These are phyloP conservation scores for Fusarium phyllophilum DNA, from an alignment of 2,329 filamentous ascomycete genomes.

Conservation along the genomic window DNA sequence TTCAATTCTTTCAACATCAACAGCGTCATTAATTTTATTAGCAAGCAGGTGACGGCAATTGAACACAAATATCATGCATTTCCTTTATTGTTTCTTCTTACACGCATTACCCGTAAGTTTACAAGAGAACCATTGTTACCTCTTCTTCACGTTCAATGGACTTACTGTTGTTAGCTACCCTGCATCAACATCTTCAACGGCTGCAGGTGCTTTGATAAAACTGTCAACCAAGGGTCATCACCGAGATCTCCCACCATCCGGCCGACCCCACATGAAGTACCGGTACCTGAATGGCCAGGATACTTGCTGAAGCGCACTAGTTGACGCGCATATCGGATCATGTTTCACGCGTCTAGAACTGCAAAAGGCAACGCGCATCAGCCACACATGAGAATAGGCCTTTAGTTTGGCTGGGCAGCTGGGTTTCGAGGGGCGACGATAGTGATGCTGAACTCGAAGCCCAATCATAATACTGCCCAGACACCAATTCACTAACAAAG, in stretches of 20 bases:
- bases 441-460: conserved; percentile 19
- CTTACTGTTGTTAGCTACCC: conserved; percentile 15
- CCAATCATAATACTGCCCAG: conserved; percentile 43
- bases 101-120: not conserved
- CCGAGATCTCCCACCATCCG: conserved; percentile 41
- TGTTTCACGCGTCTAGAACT: conserved; percentile 46
- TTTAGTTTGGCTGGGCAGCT: conserved; percentile 13
- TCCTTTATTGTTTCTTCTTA: not conserved
- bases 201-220: conserved; percentile 26
- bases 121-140: not conserved
- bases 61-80: not conserved
- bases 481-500: conserved; percentile 42
- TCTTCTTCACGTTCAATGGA: not conserved
- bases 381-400: conserved; percentile 37
- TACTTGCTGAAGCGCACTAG: conserved; percentile 43
- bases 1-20: not conserved
- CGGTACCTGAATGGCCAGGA: conserved; percentile 43
- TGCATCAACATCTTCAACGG: conserved; percentile 28
- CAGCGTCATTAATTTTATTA: not conserved
- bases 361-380: conserved; percentile 45
- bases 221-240: conserved; percentile 31
- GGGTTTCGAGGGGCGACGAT: conserved; percentile 24
- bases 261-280: conserved; percentile 39
- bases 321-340: conserved; percentile 48
- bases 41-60: not conserved